Percentiles rank a stretch among this genome's conserved stretches.
Conservation (phyloP, 306 rosid genomes). For the Begonia fuchsioides region DNA sequence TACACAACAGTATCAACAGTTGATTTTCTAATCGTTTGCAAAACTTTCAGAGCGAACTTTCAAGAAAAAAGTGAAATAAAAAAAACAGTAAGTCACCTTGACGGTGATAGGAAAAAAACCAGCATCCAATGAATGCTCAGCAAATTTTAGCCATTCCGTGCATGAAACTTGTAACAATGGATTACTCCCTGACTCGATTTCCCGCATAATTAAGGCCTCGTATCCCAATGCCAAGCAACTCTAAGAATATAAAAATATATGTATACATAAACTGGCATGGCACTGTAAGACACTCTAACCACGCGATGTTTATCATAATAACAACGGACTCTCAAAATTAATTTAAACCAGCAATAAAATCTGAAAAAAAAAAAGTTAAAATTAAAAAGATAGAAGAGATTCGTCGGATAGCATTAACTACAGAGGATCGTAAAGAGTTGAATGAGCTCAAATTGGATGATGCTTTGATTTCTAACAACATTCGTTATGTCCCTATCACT, state of each 20-base stretch:
- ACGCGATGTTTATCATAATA: too few species aligned
- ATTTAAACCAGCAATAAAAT: too few species aligned
- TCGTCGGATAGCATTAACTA: too few species aligned
- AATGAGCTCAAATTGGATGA: too few species aligned
- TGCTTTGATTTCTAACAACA: too few species aligned
- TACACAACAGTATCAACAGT: background rate
- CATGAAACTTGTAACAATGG: conserved; percentile 44
- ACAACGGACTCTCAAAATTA: too few species aligned
- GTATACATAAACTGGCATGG: background rate
- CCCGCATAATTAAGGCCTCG: conserved; percentile 64
- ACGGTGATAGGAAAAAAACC: conserved; percentile 50
- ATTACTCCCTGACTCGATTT: conserved; percentile 29
- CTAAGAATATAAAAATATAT: conserved; percentile 16
- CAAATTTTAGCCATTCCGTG: conserved; percentile 54
- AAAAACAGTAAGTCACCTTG: conserved; percentile 22
- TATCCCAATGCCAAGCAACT: conserved; percentile 86
- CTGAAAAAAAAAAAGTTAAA: too few species aligned
- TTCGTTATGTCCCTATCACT: too few species aligned
- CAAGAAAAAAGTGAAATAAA: background rate
- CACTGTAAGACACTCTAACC: too few species aligned
- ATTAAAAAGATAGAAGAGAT: too few species aligned
- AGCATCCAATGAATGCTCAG: conserved; percentile 33
- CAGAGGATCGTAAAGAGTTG: too few species aligned
- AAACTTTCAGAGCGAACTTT: background rate
- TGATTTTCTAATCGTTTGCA: background rate